These are phyloP conservation scores for Colletotrichum theobromicola DNA, from an alignment of 2,329 filamentous ascomycete species.

Conservation along the genomic window DNA sequence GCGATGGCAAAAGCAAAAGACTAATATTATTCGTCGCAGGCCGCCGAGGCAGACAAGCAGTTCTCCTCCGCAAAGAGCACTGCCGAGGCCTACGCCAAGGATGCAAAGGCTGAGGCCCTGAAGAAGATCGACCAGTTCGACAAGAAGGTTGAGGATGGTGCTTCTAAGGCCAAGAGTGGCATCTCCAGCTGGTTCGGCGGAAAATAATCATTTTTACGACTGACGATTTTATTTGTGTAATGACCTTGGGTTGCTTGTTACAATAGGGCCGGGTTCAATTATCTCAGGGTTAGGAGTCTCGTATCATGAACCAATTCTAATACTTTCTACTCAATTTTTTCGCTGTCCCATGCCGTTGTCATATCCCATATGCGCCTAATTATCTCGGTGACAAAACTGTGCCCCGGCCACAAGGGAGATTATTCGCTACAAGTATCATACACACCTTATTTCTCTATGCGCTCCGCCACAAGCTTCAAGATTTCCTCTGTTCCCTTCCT, in stretches of 20 bases:
- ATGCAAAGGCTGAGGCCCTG: constrained; percentile 67
- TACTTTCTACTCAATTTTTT: neutral
- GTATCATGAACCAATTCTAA: neutral
- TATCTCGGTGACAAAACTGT: neutral
- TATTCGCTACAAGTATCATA: neutral
- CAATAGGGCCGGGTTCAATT: neutral
- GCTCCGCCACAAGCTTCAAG: constrained; percentile 74
- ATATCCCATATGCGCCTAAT: neutral
- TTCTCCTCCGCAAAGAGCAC: constrained; percentile 66
- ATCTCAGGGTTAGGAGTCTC: neutral
- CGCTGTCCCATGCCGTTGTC: neutral
- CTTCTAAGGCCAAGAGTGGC: constrained; percentile 82
- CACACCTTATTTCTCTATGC: constrained; percentile 33
- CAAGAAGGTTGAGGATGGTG: constrained; percentile 78
- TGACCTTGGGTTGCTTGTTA: neutral
- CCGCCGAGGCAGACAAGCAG: constrained; percentile 68
- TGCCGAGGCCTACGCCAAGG: constrained; percentile 64
- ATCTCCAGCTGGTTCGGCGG: constrained; percentile 86
- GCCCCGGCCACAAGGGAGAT: neutral
- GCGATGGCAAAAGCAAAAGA: neutral
- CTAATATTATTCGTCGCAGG: constrained; percentile 42
- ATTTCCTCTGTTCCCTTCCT: constrained; percentile 79
- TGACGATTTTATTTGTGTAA: neutral
- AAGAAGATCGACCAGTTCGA: constrained; percentile 85
- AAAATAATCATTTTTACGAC: constrained; percentile 38